phyloP scores from a whole-genome alignment of 768 basidiomycete genomes.

The Hemileccinum impolitum region DNA sequence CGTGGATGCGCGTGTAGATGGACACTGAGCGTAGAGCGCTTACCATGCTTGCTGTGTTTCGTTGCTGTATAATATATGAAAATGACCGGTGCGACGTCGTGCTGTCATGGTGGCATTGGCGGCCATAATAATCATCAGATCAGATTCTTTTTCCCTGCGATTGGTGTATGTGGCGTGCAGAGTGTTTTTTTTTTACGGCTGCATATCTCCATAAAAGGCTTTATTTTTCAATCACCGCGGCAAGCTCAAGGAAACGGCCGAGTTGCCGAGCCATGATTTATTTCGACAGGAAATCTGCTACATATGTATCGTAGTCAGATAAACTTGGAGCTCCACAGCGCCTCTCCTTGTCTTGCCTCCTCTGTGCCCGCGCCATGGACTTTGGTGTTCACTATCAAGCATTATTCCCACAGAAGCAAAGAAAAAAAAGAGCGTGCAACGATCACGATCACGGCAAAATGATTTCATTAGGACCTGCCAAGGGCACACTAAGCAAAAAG shows the following conservation, averaged over 20 bases:
- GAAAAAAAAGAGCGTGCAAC: neutral
- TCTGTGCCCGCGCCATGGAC: constrained; percentile 47
- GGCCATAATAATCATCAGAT: neutral
- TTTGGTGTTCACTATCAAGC: constrained; percentile 40
- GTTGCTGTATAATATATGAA: neutral
- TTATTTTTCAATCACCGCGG: too few species aligned
- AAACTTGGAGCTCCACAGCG: constrained; percentile 52
- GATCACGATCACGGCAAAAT: constrained; percentile 2
- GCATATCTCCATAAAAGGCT: too few species aligned
- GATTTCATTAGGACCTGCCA: constrained; percentile 2
- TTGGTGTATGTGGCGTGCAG: too few species aligned
- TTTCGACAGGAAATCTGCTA: neutral
- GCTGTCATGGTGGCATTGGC: too few species aligned
- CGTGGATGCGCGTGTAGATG: neutral
- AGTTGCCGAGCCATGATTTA: neutral
- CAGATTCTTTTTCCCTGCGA: too few species aligned
- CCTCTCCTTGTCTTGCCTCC: constrained; percentile 49
- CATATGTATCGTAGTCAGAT: constrained; percentile 25
- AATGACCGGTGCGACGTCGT: neutral
- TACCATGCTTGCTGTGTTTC: neutral
- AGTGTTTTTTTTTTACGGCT: too few species aligned
- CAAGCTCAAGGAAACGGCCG: too few species aligned
- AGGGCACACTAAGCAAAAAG: neutral
- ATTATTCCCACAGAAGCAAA: neutral
- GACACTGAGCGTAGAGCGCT: constrained; percentile 15